phyloP scores from a whole-genome alignment of 2,329 filamentous ascomycete genomes.

The Trichophyton benhamiae region DNA sequence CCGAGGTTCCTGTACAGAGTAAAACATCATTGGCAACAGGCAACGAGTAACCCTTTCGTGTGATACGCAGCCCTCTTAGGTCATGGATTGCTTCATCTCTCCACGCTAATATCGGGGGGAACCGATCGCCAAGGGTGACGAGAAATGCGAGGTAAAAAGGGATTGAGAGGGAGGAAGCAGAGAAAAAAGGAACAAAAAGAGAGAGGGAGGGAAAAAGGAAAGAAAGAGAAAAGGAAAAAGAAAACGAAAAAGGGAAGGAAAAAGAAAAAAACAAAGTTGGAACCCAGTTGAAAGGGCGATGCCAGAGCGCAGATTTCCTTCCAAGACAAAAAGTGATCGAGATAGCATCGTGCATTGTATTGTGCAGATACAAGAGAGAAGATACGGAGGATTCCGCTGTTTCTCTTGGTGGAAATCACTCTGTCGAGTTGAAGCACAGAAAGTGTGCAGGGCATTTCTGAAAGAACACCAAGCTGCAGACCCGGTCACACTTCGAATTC shows the following conservation, averaged over 20 bases:
- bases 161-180: background rate
- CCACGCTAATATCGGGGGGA: conserved; percentile 7
- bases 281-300: background rate
- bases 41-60: background rate
- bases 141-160: background rate
- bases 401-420: background rate
- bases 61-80: background rate
- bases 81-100: background rate
- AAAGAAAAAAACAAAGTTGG: conserved; percentile 12
- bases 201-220: conserved; percentile 11
- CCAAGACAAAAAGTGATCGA: background rate
- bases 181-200: conserved; percentile 14
- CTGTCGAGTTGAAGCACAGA: background rate
- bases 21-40: background rate
- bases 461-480: background rate
- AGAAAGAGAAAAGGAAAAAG: conserved; percentile 13
- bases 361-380: background rate
- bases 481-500: background rate
- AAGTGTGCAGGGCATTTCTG: background rate
- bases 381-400: background rate
- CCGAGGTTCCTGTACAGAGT: background rate
- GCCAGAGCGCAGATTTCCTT: background rate
- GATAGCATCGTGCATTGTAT: background rate
- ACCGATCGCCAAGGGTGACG: conserved; percentile 3
- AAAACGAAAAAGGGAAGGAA: conserved; percentile 6